Percentiles rank a stretch among this genome's conserved stretches.
These are phyloP conservation scores for Saposhnikovia divaricata DNA, from an alignment of 129 eudicot species.

Conservation along the genomic window DNA sequence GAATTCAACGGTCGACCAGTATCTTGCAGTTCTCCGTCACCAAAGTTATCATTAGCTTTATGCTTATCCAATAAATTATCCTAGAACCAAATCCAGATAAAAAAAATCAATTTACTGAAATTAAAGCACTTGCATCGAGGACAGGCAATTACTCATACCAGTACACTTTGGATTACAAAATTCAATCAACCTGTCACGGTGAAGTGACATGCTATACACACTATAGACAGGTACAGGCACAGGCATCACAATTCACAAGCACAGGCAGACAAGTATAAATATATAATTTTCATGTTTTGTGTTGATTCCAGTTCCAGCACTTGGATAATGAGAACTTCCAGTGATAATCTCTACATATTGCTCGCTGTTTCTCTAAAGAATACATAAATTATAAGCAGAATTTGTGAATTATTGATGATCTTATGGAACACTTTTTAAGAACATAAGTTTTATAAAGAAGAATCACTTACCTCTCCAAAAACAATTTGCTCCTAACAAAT, in stretches of 20 bases:
- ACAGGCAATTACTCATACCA: not conserved
- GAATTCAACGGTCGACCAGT: constrained; percentile 66
- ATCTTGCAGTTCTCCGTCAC: constrained; percentile 44
- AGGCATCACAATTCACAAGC: not conserved
- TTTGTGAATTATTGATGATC: not conserved
- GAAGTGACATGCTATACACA: not conserved
- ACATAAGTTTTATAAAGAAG: too few relatives aligned
- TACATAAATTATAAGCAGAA: not conserved
- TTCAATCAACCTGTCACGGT: not conserved
- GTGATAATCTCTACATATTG: not conserved
- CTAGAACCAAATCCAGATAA: constrained; percentile 31
- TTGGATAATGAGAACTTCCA: not conserved
- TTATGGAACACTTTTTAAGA: not conserved
- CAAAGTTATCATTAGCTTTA: constrained; percentile 46
- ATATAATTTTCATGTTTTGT: not conserved
- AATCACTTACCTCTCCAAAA: not conserved
- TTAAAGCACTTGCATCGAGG: not conserved
- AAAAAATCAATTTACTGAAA: not conserved
- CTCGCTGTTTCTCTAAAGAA: not conserved
- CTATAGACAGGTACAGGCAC: not conserved
- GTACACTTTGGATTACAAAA: not conserved
- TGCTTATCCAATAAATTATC: constrained; percentile 76
- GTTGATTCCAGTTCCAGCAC: not conserved
- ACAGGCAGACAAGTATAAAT: not conserved
- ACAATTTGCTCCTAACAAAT: not conserved